Evolutionary conservation across 768 basidiomycete species (phyloP), one percentile per base, ranked within the genome.

Genomic region (Trichaptum fuscoviolaceum): DNA sequence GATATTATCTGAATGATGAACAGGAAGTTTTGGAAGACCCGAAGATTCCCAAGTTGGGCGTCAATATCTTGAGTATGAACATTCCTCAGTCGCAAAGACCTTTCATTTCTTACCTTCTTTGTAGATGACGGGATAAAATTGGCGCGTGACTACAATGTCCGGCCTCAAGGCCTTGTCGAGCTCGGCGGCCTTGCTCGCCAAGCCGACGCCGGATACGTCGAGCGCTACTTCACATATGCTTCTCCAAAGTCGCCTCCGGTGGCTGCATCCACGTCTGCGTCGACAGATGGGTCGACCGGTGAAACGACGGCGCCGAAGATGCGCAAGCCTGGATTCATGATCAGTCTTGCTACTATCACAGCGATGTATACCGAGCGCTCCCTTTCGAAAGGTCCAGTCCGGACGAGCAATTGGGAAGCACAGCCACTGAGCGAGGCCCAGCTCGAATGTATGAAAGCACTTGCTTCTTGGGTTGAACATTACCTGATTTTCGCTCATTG

Each of bases 111-210:
- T 59, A 35, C 15, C 36, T 20, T 12, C 34, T 27, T 42, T 17
- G 23, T 61, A 84, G 84, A 81, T 34, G 84, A 85, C 30, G 84
- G 83, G 4, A 71, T 76, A 68, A 85, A 85, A 67, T 78, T 85
- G 23, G 80, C 76, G 65, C 74, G 76, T 20, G 84, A 85, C 68
- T 85, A 75, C 65, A 82, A 80, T 35, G 76, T 85, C 64, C 73
- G 71, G n/a, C 71, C 80, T 9, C 70, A 71, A 18, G 77, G 76
- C 36, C 78, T 85, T 7, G 77, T 84, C 23, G 84, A 85, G 64
- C 81, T 85, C 10, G 81, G 80, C 3, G 73, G 73, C 0, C 69
- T 85, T 58, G 84, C 83, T 3, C 70, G 69, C 23, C 72, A 74
- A 35, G 80, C 77, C 3, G 84, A 85, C 66, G 69, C 69, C 26